Conservation (phyloP, 495 filamentous ascomycete species). For the Glutinoglossum americanum region DNA sequence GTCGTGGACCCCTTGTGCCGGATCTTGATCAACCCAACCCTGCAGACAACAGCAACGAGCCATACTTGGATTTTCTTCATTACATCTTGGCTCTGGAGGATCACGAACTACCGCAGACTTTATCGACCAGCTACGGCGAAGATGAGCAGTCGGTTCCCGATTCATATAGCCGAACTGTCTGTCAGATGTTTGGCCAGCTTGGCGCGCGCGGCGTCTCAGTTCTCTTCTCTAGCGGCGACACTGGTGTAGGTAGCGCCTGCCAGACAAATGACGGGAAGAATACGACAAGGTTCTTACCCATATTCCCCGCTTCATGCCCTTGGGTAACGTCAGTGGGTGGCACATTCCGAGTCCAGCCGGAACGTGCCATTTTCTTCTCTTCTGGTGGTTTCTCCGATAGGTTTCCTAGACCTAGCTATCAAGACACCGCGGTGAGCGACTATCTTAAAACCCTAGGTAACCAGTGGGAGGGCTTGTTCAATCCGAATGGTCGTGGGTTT, state of each 20-base stretch:
- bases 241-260: slow-evolving; percentile 45
- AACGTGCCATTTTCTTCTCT: slow-evolving; percentile 31
- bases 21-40: slow-evolving; percentile 33
- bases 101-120: slow-evolving; percentile 42
- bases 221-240: slow-evolving; percentile 51
- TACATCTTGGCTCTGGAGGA: slow-evolving; percentile 39
- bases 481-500: slow-evolving; percentile 42
- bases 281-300: slow-evolving; percentile 39
- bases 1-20: slow-evolving; percentile 38
- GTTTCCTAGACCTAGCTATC: slow-evolving; percentile 39
- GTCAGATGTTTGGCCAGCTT: slow-evolving; percentile 46
- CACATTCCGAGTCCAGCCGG: slow-evolving; percentile 36
- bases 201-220: slow-evolving; percentile 57
- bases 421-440: slow-evolving; percentile 29
- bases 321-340: slow-evolving; percentile 54
- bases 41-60: slow-evolving; percentile 43
- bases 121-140: slow-evolving; percentile 67
- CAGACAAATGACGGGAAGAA: slow-evolving; percentile 45
- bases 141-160: slow-evolving; percentile 54
- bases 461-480: slow-evolving; percentile 27
- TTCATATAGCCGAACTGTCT: slow-evolving; percentile 44
- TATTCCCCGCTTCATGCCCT: slow-evolving; percentile 52
- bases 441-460: slow-evolving; percentile 33
- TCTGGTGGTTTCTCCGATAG: slow-evolving; percentile 47
- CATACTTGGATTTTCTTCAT: slow-evolving; percentile 50